A percentile compares a stretch with the other conserved stretches of the same genome.
Evolutionary conservation across 495 filamentous ascomycete species (phyloP).

Genomic region (Extremus antarcticus): DNA sequence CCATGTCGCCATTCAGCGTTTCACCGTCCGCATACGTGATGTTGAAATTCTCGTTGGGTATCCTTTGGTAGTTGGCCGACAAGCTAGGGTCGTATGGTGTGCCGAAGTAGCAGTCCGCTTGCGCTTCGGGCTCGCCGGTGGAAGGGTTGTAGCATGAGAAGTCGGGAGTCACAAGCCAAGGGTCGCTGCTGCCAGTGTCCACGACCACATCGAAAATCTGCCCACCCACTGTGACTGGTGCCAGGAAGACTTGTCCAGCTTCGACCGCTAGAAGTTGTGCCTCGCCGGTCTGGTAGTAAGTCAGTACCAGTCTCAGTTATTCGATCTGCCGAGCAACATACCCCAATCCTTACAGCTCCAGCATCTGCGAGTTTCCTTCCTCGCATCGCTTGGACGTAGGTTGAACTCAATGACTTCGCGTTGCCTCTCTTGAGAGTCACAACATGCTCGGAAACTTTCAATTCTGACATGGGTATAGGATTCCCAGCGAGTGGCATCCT

Average conservation of each 20-base stretch:
- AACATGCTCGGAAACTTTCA: constrained; percentile 7
- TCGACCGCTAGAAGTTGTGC: neutral
- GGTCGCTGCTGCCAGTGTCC: constrained; percentile 55
- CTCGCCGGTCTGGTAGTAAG: neutral
- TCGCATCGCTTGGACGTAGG: constrained; percentile 8
- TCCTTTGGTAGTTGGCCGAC: constrained; percentile 31
- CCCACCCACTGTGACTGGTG: constrained; percentile 28
- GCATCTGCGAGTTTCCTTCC: neutral
- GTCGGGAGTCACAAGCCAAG: constrained; percentile 41
- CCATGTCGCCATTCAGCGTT: constrained; percentile 45
- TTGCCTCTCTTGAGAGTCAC: constrained; percentile 3
- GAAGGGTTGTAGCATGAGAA: constrained; percentile 38
- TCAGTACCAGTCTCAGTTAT: neutral
- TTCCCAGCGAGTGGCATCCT: neutral
- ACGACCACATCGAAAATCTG: constrained; percentile 42
- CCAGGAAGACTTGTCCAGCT: constrained; percentile 20
- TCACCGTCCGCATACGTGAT: constrained; percentile 51
- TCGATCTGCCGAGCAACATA: neutral
- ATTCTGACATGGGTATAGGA: neutral
- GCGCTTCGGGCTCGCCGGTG: constrained; percentile 19
- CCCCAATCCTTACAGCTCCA: constrained; percentile 1
- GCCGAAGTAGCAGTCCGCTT: constrained; percentile 40
- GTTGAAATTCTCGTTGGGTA: constrained; percentile 43
- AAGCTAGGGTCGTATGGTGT: constrained; percentile 31
- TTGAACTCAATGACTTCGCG: constrained; percentile 1